Conservation (phyloP, 1,139 yeast species). For the Lodderomyces orthopsilosis region DNA sequence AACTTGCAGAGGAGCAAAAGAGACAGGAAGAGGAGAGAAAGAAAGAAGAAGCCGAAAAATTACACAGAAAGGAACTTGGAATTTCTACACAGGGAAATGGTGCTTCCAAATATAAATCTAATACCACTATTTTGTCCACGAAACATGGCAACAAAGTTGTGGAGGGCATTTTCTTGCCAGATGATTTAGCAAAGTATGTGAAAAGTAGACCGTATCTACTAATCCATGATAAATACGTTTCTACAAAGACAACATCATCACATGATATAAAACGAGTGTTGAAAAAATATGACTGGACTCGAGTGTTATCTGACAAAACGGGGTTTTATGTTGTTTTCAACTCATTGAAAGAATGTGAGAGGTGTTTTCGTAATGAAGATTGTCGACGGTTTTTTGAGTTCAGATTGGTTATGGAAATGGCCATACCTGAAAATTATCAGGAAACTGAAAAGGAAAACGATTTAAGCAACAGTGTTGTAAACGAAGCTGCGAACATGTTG, state of each 20-base stretch:
- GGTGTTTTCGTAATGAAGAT: conserved; percentile 66
- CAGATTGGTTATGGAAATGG: conserved; percentile 55
- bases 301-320: conserved; percentile 56
- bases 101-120: conserved; percentile 20
- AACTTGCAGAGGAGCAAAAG: conserved; percentile 17
- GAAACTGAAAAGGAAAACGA: conserved; percentile 12
- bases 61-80: conserved; percentile 1
- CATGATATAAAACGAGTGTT: conserved; percentile 54
- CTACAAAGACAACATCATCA: conserved; percentile 49
- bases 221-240: conserved; percentile 52
- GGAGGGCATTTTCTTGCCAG: conserved; percentile 40
- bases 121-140: conserved; percentile 36
- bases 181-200: conserved; percentile 45
- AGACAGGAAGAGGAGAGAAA: conserved; percentile 9
- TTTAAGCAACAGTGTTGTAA: conserved; percentile 27
- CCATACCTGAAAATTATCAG: conserved; percentile 37
- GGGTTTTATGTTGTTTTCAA: conserved; percentile 77
- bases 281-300: conserved; percentile 59
- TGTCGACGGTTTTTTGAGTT: conserved; percentile 52
- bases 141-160: conserved; percentile 31
- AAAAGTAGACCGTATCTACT: conserved; percentile 56
- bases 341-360: conserved; percentile 58
- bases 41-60: conserved; percentile 11
- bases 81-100: conserved; percentile 5
- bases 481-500: conserved; percentile 59